phyloP scores from a whole-genome alignment of 441 rosid species.

The Sinapis alba region DNA sequence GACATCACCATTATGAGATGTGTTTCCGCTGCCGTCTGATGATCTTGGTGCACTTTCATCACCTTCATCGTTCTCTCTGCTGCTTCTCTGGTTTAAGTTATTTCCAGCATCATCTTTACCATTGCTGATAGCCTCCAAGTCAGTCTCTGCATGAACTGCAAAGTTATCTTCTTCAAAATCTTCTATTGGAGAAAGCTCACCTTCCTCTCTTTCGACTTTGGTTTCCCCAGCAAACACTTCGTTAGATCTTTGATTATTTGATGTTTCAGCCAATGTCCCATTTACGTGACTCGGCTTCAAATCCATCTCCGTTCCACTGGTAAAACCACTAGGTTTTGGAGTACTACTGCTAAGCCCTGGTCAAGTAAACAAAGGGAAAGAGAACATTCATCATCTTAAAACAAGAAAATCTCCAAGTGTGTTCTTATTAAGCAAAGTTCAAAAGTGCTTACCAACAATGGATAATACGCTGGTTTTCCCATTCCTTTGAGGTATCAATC shows the following conservation, averaged over 20 bases:
- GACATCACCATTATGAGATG: slow-evolving; percentile 87
- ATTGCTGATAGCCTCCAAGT: slow-evolving; percentile 58
- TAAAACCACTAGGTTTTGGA: slow-evolving; percentile 55
- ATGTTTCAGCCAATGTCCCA: slow-evolving; percentile 54
- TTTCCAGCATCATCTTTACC: slow-evolving; percentile 56
- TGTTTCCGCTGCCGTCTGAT: slow-evolving; percentile 86
- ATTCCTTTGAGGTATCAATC: slow-evolving; percentile 58
- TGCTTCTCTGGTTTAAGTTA: slow-evolving; percentile 54
- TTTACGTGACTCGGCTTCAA: slow-evolving; percentile 59
- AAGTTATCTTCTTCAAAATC: slow-evolving; percentile 95
- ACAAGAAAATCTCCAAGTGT: slow-evolving; percentile 16
- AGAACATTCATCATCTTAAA: slow-evolving; percentile 17
- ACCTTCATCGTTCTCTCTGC: slow-evolving; percentile 79
- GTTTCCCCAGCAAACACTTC: slow-evolving; percentile 56
- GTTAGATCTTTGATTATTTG: slow-evolving; percentile 54
- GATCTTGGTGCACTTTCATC: slow-evolving; percentile 89
- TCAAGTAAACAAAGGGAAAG: slow-evolving; percentile 2
- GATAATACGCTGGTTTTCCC: slow-evolving; percentile 58
- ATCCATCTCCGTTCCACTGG: slow-evolving; percentile 54
- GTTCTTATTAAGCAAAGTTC: slow-evolving; percentile 23
- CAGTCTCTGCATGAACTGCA: slow-evolving; percentile 71
- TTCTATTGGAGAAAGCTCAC: slow-evolving; percentile 94
- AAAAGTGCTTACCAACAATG: slow-evolving; percentile 55
- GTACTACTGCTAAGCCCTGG: slow-evolving; percentile 61
- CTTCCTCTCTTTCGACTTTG: slow-evolving; percentile 96